phyloP scores from a whole-genome alignment of 768 basidiomycete genomes.

The Piloderma croceum region DNA sequence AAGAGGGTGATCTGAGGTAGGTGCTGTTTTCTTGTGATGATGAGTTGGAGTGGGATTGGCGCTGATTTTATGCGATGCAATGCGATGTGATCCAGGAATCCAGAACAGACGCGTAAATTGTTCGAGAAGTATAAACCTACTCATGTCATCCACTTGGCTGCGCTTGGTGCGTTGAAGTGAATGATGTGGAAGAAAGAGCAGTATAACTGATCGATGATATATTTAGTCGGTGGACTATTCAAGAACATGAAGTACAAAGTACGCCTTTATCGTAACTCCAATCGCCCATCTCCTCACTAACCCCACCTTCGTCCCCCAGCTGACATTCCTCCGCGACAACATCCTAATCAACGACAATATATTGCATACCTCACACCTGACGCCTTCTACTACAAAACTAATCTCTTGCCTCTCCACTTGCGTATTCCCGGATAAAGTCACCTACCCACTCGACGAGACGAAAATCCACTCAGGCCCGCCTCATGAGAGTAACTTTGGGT shows the following conservation, averaged over 20 bases:
- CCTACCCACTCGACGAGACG: constrained; percentile 87
- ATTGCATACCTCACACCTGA: constrained; percentile 67
- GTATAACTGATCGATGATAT: too few relatives aligned
- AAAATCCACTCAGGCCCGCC: constrained; percentile 92
- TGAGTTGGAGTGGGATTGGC: too few relatives aligned
- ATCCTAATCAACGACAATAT: constrained; percentile 94
- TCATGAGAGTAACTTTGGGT: constrained; percentile 93
- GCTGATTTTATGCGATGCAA: too few relatives aligned
- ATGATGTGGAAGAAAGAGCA: background rate
- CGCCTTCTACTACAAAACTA: constrained; percentile 63
- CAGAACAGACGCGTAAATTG: constrained; percentile 59
- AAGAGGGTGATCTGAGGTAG: constrained; percentile 82
- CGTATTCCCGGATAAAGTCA: constrained; percentile 93
- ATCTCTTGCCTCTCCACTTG: constrained; percentile 96
- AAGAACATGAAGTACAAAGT: constrained; percentile 95
- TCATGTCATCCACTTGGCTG: constrained; percentile 94
- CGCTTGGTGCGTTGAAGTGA: constrained; percentile 57
- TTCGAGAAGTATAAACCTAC: constrained; percentile 93
- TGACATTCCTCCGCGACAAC: constrained; percentile 92
- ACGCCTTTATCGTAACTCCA: background rate
- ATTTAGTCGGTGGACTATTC: constrained; percentile 91
- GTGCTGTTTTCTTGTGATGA: constrained; percentile 8
- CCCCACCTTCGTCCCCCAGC: too few relatives aligned
- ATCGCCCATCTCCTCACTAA: constrained; percentile 1
- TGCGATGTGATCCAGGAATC: too few relatives aligned